phyloP scores from a whole-genome alignment of 768 basidiomycete species.

The Lepiota venenata region DNA sequence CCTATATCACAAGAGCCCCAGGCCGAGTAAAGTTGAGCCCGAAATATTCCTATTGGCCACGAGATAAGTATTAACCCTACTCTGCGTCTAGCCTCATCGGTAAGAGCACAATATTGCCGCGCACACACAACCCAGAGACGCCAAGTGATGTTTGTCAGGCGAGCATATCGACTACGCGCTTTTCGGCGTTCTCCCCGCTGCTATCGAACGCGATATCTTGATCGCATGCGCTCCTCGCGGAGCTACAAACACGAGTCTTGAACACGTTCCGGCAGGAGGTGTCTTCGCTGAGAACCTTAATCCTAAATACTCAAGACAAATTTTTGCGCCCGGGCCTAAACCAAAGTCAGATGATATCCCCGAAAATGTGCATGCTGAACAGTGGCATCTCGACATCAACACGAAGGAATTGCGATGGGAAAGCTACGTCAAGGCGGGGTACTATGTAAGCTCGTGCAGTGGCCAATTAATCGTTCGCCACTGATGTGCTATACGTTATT shows the following conservation, averaged over 20 bases:
- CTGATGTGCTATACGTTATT: background rate
- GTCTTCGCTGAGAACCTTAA: constrained; percentile 65
- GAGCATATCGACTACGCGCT: constrained; percentile 85
- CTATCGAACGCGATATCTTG: constrained; percentile 80
- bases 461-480: background rate
- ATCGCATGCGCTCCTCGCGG: constrained; percentile 65
- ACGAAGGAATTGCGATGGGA: constrained; percentile 74
- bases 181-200: constrained; percentile 84
- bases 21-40: constrained; percentile 72
- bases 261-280: constrained; percentile 40
- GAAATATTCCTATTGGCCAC: background rate
- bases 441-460: constrained; percentile 51
- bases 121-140: background rate
- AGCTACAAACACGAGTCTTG: constrained; percentile 19
- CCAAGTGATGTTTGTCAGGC: constrained; percentile 35
- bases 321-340: constrained; percentile 49
- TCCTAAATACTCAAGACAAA: constrained; percentile 52
- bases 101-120: constrained; percentile 15
- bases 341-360: constrained; percentile 37
- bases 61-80: background rate
- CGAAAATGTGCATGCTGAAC: constrained; percentile 27
- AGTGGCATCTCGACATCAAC: constrained; percentile 77
- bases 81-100: constrained; percentile 38
- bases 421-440: constrained; percentile 85
- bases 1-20: constrained; percentile 73